These are phyloP conservation scores for Juglanconis juglandina DNA, from an alignment of 2,329 filamentous ascomycete species.

Conservation along the genomic window DNA sequence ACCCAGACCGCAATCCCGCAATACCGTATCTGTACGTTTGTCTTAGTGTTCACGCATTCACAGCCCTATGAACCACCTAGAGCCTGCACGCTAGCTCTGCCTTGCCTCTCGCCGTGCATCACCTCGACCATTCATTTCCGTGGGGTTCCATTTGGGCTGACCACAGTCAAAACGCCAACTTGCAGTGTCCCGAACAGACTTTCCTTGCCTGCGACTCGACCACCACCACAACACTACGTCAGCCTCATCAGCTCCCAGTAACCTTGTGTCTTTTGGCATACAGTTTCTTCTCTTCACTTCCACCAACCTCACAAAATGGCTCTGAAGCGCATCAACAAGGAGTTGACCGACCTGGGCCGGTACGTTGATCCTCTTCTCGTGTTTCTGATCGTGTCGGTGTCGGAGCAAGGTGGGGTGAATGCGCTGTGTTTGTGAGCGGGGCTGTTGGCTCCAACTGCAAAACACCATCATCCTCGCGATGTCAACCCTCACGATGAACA, in stretches of 20 bases:
- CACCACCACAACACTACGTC: neutral
- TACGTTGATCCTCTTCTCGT: constrained; percentile 44
- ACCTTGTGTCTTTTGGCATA: neutral
- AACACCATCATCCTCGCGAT: neutral
- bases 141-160: neutral
- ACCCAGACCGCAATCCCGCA: neutral
- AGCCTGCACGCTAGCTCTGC: neutral
- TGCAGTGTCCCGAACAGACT: neutral
- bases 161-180: neutral
- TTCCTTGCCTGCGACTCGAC: neutral
- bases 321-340: constrained; percentile 93
- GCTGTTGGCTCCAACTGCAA: neutral
- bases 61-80: neutral
- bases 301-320: constrained; percentile 58
- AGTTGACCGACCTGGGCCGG: constrained; percentile 86
- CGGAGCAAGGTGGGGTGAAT: constrained; percentile 20
- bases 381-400: constrained; percentile 22
- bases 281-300: constrained; percentile 23
- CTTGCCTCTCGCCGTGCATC: neutral
- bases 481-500: neutral
- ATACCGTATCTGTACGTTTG: constrained; percentile 6
- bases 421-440: constrained; percentile 11
- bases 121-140: neutral
- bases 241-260: constrained; percentile 12
- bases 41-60: neutral